Conservation (phyloP, 2,329 filamentous ascomycete species). For the Hymenotorrendiella dingleyae region DNA sequence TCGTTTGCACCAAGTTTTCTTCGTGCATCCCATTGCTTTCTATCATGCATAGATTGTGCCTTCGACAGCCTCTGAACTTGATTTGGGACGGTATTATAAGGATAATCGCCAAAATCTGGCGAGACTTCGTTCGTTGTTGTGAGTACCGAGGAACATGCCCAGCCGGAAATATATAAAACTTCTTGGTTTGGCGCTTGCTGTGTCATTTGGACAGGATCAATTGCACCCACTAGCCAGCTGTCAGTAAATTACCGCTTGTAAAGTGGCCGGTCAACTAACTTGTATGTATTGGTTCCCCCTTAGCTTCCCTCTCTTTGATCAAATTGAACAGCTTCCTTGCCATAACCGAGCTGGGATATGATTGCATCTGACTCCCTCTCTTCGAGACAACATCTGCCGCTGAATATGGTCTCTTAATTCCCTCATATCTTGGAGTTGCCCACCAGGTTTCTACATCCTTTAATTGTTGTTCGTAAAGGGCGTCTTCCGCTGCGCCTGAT, state of each 20-base stretch:
- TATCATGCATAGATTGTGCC: conserved; percentile 93
- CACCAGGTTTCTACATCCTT: conserved; percentile 88
- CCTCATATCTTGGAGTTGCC: conserved; percentile 75
- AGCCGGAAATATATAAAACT: conserved; percentile 91
- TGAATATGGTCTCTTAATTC: conserved; percentile 87
- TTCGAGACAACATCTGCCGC: conserved; percentile 91
- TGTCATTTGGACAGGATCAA: conserved; percentile 99
- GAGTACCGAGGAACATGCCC: conserved; percentile 91
- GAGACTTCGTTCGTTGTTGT: conserved; percentile 96
- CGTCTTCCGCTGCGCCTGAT: conserved; percentile 74
- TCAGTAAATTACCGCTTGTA: conserved; percentile 10
- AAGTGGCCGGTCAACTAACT: conserved; percentile 48
- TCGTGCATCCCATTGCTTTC: conserved; percentile 85
- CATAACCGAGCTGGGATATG: conserved; percentile 90
- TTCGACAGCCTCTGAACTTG: conserved; percentile 95
- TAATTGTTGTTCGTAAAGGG: conserved; percentile 76
- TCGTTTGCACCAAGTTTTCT: conserved; percentile 71
- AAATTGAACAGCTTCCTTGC: conserved; percentile 91
- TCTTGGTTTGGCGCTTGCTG: conserved; percentile 96
- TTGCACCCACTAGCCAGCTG: conserved; percentile 70
- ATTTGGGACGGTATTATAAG: conserved; percentile 97
- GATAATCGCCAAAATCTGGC: conserved; percentile 96
- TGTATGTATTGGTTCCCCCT: conserved; percentile 87
- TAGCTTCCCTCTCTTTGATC: conserved; percentile 68
- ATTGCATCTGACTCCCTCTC: conserved; percentile 78